These are phyloP conservation scores for Moniliella sp. DNA, from an alignment of 1,284 basidiomycete genomes.

Conservation along the genomic window DNA sequence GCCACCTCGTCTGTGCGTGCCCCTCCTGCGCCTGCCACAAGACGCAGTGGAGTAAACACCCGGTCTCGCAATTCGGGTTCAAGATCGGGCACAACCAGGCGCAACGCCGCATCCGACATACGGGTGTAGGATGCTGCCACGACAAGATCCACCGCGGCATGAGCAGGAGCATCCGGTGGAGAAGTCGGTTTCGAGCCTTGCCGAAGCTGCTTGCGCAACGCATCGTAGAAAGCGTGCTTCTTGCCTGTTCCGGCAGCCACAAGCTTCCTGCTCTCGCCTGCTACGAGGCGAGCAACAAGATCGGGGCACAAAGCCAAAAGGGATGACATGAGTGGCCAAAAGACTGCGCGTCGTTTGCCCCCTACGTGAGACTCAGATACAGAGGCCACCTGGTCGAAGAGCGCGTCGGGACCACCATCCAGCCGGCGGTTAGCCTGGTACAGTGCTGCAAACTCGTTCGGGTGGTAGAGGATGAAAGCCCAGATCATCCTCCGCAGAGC, in stretches of 20 bases:
- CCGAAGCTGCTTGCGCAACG: conserved; percentile 25
- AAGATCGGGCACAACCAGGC: conserved; percentile 40
- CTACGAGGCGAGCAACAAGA: conserved; percentile 40
- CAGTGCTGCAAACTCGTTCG: conserved; percentile 55
- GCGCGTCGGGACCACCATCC: conserved; percentile 28
- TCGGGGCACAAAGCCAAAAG: conserved; percentile 60
- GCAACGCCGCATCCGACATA: conserved; percentile 42
- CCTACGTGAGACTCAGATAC: no score
- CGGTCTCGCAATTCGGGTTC: conserved; percentile 18
- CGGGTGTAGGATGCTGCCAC: conserved; percentile 53
- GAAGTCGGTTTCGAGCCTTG: conserved; percentile 35
- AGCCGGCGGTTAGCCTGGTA: conserved; percentile 37
- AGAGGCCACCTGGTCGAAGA: no score
- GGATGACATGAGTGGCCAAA: conserved; percentile 59
- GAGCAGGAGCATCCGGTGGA: conserved; percentile 49
- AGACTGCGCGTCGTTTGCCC: no score
- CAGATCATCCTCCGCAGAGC: conserved; percentile 61
- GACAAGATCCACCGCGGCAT: conserved; percentile 60
- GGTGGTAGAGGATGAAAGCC: conserved; percentile 73
- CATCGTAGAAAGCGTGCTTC: conserved; percentile 36
- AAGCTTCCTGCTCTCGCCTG: conserved; percentile 31
- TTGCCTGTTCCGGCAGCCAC: no score
- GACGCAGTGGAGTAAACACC: conserved; percentile 15
- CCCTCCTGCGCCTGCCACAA: background rate
- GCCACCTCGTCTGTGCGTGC: background rate